These are phyloP conservation scores for Coemansia sp. DNA, from an alignment of 192 early-diverging fungal species.

Conservation along the genomic window DNA sequence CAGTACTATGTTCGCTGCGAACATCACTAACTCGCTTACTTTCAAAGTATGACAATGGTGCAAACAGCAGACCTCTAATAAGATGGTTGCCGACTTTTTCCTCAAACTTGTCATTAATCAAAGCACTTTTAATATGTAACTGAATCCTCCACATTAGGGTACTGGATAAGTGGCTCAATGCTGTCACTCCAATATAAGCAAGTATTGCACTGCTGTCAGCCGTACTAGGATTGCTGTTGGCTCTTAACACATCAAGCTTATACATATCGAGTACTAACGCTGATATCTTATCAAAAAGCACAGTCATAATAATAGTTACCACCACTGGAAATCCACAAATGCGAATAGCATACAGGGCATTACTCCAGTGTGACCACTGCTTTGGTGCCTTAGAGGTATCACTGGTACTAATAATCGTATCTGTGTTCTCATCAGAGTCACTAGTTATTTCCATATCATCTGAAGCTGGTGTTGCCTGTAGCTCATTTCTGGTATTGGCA, in stretches of 20 bases:
- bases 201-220: background rate
- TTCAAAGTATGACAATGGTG: conserved; percentile 10
- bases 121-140: background rate
- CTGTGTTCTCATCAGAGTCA: background rate
- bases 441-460: no score
- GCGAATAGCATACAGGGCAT: conserved; percentile 47
- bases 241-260: background rate
- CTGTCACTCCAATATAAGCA: background rate
- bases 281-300: background rate
- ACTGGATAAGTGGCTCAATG: background rate
- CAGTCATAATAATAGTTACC: background rate
- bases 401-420: background rate
- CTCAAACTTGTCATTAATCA: background rate
- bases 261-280: background rate
- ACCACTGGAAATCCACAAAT: background rate
- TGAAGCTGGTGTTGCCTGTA: background rate
- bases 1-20: background rate
- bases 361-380: conserved; percentile 49
- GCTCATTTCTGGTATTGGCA: background rate
- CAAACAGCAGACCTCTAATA: conserved; percentile 4
- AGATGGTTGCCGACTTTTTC: background rate
- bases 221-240: background rate
- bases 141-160: background rate
- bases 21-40: background rate
- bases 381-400: background rate